Percentiles rank a stretch among this genome's conserved stretches.
Evolutionary conservation across 208 protist species (phyloP).

Genomic region (Trypanosomatidae sp.): DNA sequence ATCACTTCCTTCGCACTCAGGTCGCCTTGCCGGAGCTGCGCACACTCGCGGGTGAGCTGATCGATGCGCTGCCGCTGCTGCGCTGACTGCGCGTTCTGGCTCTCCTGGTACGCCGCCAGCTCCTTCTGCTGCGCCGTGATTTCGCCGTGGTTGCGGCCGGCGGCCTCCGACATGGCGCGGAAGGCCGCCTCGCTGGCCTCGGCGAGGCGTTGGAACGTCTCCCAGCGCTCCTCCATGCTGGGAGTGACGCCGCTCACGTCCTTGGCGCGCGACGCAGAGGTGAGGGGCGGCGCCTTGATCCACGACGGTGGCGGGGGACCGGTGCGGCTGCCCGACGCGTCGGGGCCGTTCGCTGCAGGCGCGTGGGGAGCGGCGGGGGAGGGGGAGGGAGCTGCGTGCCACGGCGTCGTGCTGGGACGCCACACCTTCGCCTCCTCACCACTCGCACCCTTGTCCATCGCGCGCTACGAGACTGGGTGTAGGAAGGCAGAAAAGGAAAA

Average conservation of each 20-base stretch:
- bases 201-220: slow-evolving; percentile 18
- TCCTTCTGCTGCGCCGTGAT: slow-evolving; percentile 22
- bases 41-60: slow-evolving; percentile 18
- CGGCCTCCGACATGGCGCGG: slow-evolving; percentile 7
- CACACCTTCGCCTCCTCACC: slow-evolving; percentile 23
- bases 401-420: slow-evolving; percentile 19
- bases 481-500: too few relatives aligned
- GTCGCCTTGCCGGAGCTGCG: slow-evolving; percentile 28
- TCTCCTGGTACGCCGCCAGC: slow-evolving; percentile 30
- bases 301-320: not conserved
- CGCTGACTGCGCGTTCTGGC: slow-evolving; percentile 8
- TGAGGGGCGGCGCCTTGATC: too few relatives aligned
- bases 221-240: slow-evolving; percentile 27
- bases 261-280: too few relatives aligned
- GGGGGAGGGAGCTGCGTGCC: slow-evolving; percentile 3
- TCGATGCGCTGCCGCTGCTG: slow-evolving; percentile 27
- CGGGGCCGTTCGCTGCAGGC: too few relatives aligned
- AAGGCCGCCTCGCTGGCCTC: slow-evolving; percentile 25
- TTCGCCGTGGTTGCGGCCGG: slow-evolving; percentile 9
- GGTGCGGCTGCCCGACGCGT: too few relatives aligned
- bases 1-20: slow-evolving; percentile 22
- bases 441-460: too few relatives aligned
- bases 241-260: not conserved
- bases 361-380: too few relatives aligned
- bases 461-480: too few relatives aligned